phyloP scores from a whole-genome alignment of 179 eudicot species.

The Nepenthes alata region DNA sequence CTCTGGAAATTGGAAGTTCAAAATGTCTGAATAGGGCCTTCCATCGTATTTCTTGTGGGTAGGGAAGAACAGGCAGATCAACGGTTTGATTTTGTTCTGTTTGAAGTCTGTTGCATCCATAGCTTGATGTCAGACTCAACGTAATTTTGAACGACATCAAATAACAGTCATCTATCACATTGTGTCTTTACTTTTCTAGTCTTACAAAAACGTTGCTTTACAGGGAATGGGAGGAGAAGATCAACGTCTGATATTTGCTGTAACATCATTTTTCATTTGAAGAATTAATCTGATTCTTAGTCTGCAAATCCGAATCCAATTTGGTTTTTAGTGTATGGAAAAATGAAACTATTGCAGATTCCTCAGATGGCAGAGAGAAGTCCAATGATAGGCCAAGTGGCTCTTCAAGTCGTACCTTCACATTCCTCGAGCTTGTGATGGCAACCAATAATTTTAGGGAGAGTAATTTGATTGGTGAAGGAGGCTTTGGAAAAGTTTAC shows the following conservation, averaged over 20 bases:
- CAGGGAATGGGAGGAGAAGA: conserved; percentile 9
- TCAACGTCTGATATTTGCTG: not conserved
- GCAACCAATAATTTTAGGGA: conserved; percentile 61
- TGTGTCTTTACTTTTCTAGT: not conserved
- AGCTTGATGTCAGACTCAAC: too few relatives aligned
- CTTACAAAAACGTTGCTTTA: not conserved
- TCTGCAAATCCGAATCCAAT: not conserved
- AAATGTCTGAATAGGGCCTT: too few relatives aligned
- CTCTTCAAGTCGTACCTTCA: conserved; percentile 44
- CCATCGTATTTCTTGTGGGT: not conserved
- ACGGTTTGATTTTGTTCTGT: not conserved
- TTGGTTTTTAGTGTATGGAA: not conserved
- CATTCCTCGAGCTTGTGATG: conserved; percentile 55
- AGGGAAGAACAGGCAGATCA: not conserved
- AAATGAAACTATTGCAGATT: not conserved
- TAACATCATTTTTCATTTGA: not conserved
- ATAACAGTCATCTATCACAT: too few relatives aligned
- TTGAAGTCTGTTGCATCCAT: too few relatives aligned
- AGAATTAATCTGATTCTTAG: not conserved
- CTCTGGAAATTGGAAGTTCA: too few relatives aligned
- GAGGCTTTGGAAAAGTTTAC: conserved; percentile 83
- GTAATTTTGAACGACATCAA: too few relatives aligned
- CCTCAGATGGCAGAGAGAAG: conserved; percentile 4
- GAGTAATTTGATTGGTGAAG: conserved; percentile 72
- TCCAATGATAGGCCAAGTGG: conserved; percentile 7